phyloP scores from a whole-genome alignment of 768 basidiomycete species.

The Psilocybe sp. region DNA sequence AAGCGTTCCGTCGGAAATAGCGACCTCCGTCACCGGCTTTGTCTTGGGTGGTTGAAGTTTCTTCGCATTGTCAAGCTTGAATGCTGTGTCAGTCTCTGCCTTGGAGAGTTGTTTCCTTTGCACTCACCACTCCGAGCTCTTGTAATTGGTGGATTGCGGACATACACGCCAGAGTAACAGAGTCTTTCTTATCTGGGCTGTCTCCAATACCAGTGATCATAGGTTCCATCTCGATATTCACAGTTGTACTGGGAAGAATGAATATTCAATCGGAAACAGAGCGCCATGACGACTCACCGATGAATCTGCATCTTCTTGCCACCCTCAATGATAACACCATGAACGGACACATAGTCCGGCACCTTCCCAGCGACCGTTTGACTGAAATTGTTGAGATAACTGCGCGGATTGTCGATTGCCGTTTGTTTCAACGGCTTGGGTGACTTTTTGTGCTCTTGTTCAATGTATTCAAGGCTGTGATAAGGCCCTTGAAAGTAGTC shows the following conservation, averaged over 20 bases:
- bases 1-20: conserved; percentile 59
- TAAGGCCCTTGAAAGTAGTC: conserved; percentile 29
- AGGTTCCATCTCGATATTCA: conserved; percentile 33
- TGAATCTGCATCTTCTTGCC: conserved; percentile 27
- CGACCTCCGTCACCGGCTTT: conserved; percentile 17
- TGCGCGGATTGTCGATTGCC: conserved; percentile 34
- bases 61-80: conserved; percentile 37
- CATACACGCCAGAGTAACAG: conserved; percentile 74
- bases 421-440: conserved; percentile 26
- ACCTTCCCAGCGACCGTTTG: conserved; percentile 20
- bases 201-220: conserved; percentile 64
- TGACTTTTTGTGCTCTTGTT: conserved; percentile 27
- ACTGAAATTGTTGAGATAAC: conserved; percentile 39
- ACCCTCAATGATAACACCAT: conserved; percentile 24
- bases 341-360: conserved; percentile 30
- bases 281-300: conserved; percentile 36
- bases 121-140: conserved; percentile 58
- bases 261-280: not conserved
- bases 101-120: not conserved
- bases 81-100: not conserved
- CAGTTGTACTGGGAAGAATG: conserved; percentile 33
- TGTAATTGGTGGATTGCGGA: conserved; percentile 73
- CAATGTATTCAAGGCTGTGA: conserved; percentile 32
- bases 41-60: conserved; percentile 22
- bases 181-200: conserved; percentile 52